Conservation (phyloP, 148 eudicot genomes). For the Cornus suecica region DNA sequence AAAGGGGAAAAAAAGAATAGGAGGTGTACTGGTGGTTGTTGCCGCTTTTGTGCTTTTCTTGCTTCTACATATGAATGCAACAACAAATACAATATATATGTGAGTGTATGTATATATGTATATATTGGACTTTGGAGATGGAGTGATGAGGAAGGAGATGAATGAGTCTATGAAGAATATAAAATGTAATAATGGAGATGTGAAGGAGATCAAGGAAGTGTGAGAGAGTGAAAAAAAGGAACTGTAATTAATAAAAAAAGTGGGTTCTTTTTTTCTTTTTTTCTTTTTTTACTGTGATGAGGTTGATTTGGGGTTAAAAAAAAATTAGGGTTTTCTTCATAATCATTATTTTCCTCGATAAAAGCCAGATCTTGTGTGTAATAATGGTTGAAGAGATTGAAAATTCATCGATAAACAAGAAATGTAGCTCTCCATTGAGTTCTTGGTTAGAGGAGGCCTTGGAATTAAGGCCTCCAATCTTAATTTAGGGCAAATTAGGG, state of each 20-base stretch:
- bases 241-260: constrained; percentile 1
- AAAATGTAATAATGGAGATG: background rate
- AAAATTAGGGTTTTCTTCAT: background rate
- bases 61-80: constrained; percentile 1
- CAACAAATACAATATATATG: too few relatives aligned
- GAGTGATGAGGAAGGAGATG: constrained; percentile 9
- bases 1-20: too few relatives aligned
- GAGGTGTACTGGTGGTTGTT: constrained; percentile 3
- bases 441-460: constrained; percentile 24
- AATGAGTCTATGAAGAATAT: background rate
- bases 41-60: constrained; percentile 11
- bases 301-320: background rate
- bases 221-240: constrained; percentile 3
- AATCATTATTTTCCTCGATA: background rate
- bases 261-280: constrained; percentile 1
- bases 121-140: background rate
- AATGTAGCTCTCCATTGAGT: background rate
- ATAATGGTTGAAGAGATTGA: background rate
- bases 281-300: too few relatives aligned
- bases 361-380: background rate
- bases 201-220: too few relatives aligned
- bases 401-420: background rate
- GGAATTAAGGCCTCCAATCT: constrained; percentile 24
- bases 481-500: constrained; percentile 11
- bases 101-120: too few relatives aligned